Evolutionary conservation across 2,329 filamentous ascomycete species (phyloP).

Genomic region (Shiraia bambusicola): DNA sequence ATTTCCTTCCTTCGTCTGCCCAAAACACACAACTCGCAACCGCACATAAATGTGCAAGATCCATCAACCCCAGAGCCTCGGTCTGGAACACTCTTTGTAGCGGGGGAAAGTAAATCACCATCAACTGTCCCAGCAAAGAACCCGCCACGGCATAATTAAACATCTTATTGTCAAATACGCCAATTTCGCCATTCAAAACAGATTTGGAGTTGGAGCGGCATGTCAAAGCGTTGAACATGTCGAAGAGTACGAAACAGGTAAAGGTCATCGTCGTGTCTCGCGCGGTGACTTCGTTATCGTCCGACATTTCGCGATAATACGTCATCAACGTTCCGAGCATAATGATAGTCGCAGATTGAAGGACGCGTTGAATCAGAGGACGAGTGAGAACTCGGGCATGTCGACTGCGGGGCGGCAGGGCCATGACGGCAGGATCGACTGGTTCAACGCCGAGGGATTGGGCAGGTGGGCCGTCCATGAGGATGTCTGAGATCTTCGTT

Average conservation of each 20-base stretch:
- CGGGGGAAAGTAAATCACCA: conserved; percentile 94
- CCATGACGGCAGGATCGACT: conserved; percentile 93
- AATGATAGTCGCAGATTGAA: conserved; percentile 85
- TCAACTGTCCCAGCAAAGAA: conserved; percentile 78
- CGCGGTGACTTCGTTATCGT: conserved; percentile 78
- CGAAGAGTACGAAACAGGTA: conserved; percentile 96
- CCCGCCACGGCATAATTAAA: conserved; percentile 95
- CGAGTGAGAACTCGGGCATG: conserved; percentile 89
- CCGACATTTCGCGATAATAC: conserved; percentile 87
- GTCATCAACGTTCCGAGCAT: conserved; percentile 89
- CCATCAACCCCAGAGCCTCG: conserved; percentile 73
- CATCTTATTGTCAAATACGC: conserved; percentile 81
- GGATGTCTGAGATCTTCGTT: conserved; percentile 69
- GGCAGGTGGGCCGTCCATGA: conserved; percentile 97
- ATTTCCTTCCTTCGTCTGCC: conserved; percentile 90
- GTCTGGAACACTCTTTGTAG: conserved; percentile 96
- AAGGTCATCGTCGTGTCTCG: conserved; percentile 99
- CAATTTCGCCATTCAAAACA: conserved; percentile 79
- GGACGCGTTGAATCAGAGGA: conserved; percentile 76
- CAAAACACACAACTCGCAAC: conserved; percentile 92
- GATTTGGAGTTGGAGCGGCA: conserved; percentile 92
- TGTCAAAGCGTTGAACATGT: conserved; percentile 98
- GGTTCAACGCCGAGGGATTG: conserved; percentile 95
- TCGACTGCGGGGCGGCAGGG: conserved; percentile 79
- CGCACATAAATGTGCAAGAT: conserved; percentile 70